These are phyloP conservation scores for Dictyostelium discoideum DNA, from an alignment of 78 protist genomes.

Conservation along the genomic window DNA sequence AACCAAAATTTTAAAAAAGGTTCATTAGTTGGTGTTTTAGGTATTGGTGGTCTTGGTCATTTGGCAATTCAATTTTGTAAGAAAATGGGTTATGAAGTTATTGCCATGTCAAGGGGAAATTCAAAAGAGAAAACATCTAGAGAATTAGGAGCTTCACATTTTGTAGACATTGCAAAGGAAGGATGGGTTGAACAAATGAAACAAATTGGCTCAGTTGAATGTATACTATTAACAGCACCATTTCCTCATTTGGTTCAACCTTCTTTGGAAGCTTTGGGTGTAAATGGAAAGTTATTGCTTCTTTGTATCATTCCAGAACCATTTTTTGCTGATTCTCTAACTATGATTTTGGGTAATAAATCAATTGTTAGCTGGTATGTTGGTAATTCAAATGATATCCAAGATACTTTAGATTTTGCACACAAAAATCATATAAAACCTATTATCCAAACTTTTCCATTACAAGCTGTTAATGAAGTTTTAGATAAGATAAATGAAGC, in stretches of 20 bases:
- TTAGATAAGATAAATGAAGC: not conserved
- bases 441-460: not conserved
- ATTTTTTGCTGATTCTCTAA: not conserved
- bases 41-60: slow-evolving; percentile 89
- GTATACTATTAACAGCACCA: slow-evolving; percentile 13
- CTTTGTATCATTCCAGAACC: not conserved
- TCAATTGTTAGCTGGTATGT: not conserved
- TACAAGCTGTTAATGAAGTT: not conserved
- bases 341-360: not conserved
- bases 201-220: slow-evolving; percentile 6
- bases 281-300: not conserved
- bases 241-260: no score
- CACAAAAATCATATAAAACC: not conserved
- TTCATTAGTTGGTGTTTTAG: slow-evolving; percentile 33
- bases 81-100: slow-evolving; percentile 59
- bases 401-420: not conserved
- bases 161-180: not conserved
- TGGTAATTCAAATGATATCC: not conserved
- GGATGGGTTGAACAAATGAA: not conserved
- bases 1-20: slow-evolving; percentile 53
- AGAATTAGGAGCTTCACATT: slow-evolving; percentile 59
- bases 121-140: not conserved
- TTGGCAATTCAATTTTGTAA: slow-evolving; percentile 81
- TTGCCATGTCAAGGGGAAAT: slow-evolving; percentile 32
- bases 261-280: not conserved